phyloP scores from a whole-genome alignment of 2,329 filamentous ascomycete genomes.

The Coleophoma crateriformis region DNA sequence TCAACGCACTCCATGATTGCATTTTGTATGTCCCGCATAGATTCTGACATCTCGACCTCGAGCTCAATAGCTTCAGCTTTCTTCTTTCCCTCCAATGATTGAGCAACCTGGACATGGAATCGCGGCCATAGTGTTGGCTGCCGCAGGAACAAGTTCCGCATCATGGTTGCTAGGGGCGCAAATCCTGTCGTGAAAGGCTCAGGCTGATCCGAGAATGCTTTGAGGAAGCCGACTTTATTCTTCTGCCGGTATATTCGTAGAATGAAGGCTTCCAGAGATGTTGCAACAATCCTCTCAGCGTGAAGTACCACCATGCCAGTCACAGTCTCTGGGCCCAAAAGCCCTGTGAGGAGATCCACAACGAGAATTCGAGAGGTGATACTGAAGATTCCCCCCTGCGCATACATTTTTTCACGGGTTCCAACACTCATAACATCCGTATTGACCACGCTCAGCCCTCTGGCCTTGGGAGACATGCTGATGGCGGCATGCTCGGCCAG shows the following conservation, averaged over 20 bases:
- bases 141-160: conserved; percentile 85
- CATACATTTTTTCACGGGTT: conserved; percentile 86
- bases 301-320: conserved; percentile 86
- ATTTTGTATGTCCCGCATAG: conserved; percentile 89
- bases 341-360: conserved; percentile 80
- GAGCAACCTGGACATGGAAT: conserved; percentile 86
- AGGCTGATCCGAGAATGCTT: conserved; percentile 91
- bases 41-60: conserved; percentile 91
- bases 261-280: conserved; percentile 91
- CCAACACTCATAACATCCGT: conserved; percentile 88
- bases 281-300: conserved; percentile 80
- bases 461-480: conserved; percentile 74
- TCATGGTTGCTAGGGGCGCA: conserved; percentile 80
- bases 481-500: conserved; percentile 92
- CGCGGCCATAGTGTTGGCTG: conserved; percentile 89
- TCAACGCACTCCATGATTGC: conserved; percentile 96
- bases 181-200: conserved; percentile 88
- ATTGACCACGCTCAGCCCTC: conserved; percentile 87
- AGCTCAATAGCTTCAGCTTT: conserved; percentile 97
- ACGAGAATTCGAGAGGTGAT: conserved; percentile 94
- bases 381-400: conserved; percentile 84
- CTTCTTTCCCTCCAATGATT: conserved; percentile 82
- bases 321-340: conserved; percentile 77
- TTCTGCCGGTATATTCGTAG: conserved; percentile 88
- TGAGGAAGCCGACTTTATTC: conserved; percentile 90